These are phyloP conservation scores for Kodamaea jinghongensis DNA, from an alignment of 805 yeast genomes.

Conservation along the genomic window DNA sequence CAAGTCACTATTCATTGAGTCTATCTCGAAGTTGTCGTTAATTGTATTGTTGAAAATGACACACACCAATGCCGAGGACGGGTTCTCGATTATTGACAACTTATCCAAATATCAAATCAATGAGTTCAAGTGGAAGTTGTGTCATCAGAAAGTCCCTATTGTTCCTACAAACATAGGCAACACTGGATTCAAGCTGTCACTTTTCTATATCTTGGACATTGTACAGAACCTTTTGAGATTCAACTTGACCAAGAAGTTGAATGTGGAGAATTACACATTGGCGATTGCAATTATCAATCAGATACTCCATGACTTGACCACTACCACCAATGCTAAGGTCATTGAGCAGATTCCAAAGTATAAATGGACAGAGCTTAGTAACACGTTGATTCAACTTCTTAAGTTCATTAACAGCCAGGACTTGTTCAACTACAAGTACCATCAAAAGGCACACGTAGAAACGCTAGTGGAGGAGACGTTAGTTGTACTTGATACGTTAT, in stretches of 20 bases:
- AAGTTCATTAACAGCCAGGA: constrained; percentile 26
- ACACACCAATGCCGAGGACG: constrained; percentile 8
- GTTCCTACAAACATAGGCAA: constrained; percentile 25
- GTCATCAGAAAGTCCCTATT: constrained; percentile 38
- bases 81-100: constrained; percentile 7
- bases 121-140: constrained; percentile 41
- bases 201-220: constrained; percentile 33
- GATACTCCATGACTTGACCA: constrained; percentile 16
- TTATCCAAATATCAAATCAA: constrained; percentile 21
- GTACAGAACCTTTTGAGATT: constrained; percentile 31
- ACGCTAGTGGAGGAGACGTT: constrained; percentile 26
- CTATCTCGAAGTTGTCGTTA: constrained; percentile 27
- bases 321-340: background rate
- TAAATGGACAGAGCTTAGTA: constrained; percentile 33
- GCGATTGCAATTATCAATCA: constrained; percentile 26
- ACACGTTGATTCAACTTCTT: constrained; percentile 28
- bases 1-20: constrained; percentile 21
- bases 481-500: constrained; percentile 18
- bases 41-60: constrained; percentile 27
- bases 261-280: constrained; percentile 29
- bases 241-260: constrained; percentile 37
- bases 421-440: constrained; percentile 15
- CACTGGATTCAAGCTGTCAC: constrained; percentile 25
- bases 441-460: constrained; percentile 11
- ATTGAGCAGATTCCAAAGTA: constrained; percentile 2